Conservation (phyloP, 495 filamentous ascomycete genomes). For the Podospora comata region DNA sequence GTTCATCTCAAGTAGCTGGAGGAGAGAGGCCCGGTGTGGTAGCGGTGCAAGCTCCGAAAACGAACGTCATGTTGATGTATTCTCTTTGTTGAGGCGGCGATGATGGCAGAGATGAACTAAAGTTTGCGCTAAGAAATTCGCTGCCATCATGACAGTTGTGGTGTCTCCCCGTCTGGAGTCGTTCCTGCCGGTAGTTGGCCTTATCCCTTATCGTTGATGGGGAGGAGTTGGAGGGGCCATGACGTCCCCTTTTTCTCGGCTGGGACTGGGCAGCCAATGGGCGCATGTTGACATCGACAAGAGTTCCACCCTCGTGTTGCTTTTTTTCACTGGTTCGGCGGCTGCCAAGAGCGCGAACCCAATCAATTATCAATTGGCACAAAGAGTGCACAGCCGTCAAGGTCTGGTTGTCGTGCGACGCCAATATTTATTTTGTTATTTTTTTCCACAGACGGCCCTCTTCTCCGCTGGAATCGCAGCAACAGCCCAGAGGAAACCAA, state of each 20-base stretch:
- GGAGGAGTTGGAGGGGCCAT: background rate
- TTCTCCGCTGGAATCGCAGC: background rate
- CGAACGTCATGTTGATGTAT: background rate
- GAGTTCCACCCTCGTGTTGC: constrained; percentile 1
- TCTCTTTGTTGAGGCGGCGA: background rate
- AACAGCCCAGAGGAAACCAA: background rate
- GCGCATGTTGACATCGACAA: constrained; percentile 1
- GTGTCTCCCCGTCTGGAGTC: background rate
- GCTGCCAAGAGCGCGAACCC: constrained; percentile 1
- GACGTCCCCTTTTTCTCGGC: background rate
- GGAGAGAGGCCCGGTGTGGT: background rate
- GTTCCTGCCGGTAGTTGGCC: background rate
- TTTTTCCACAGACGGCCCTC: background rate
- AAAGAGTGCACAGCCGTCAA: background rate
- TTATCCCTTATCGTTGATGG: background rate
- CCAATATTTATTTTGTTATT: background rate
- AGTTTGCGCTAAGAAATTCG: background rate
- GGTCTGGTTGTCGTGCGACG: background rate
- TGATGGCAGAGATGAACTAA: background rate
- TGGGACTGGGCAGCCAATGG: constrained; percentile 3
- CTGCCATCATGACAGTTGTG: background rate
- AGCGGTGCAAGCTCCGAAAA: background rate
- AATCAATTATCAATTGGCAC: constrained; percentile 8
- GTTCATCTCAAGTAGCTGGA: background rate
- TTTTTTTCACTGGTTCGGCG: constrained; percentile 5